These are phyloP conservation scores for Monilinia fructicola DNA, from an alignment of 2,329 filamentous ascomycete genomes.

Conservation along the genomic window DNA sequence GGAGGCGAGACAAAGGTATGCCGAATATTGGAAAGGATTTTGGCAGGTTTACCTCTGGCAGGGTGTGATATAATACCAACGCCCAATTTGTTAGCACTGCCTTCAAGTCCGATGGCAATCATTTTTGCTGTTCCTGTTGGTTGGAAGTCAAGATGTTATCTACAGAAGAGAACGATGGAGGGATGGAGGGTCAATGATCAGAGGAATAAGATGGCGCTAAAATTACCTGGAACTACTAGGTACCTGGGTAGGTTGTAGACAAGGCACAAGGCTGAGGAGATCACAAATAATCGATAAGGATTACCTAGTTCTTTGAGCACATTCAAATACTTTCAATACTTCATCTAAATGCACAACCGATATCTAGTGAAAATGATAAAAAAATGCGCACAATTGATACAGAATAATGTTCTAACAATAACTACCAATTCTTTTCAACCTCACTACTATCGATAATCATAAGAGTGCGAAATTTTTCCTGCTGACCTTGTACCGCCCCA, in stretches of 20 bases:
- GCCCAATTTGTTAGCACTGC: constrained; percentile 96
- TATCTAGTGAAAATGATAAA: neutral
- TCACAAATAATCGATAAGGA: constrained; percentile 23
- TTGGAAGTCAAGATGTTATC: neutral
- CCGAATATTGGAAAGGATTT: constrained; percentile 87
- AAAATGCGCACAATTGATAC: constrained; percentile 9
- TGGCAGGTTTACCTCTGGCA: constrained; percentile 48
- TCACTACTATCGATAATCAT: constrained; percentile 4
- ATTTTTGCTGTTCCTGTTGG: constrained; percentile 41
- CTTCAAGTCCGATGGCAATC: constrained; percentile 77
- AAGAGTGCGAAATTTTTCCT: constrained; percentile 24
- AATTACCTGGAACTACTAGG: neutral
- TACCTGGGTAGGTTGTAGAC: neutral
- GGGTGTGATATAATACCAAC: constrained; percentile 87
- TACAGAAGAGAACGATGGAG: neutral
- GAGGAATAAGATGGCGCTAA: constrained; percentile 12
- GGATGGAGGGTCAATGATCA: constrained; percentile 3
- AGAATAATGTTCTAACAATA: neutral
- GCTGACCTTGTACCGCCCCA: constrained; percentile 18
- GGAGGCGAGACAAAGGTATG: constrained; percentile 92
- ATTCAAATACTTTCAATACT: neutral
- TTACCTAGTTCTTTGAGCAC: neutral
- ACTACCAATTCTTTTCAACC: neutral
- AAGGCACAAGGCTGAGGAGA: constrained; percentile 20
- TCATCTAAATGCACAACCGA: neutral